A percentile compares a stretch with the other conserved stretches of the same genome.
phyloP scores from a whole-genome alignment of 2,329 filamentous ascomycete species.

The Sclerotinia minor region DNA sequence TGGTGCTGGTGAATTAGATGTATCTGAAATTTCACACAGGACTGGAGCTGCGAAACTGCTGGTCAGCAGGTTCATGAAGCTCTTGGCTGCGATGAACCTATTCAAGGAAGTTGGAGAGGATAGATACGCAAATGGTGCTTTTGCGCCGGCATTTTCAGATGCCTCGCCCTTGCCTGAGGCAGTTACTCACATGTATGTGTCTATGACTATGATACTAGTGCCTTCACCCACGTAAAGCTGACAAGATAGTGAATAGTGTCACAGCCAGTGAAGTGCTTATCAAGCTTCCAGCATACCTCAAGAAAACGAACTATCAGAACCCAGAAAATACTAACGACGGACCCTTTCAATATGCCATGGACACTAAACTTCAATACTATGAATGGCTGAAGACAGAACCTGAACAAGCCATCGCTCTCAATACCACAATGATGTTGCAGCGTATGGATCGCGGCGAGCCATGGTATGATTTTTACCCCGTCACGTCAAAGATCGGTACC shows the following conservation, averaged over 20 bases:
- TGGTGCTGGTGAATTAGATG: background rate
- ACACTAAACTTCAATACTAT: slow-evolving; percentile 17
- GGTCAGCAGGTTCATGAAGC: slow-evolving; percentile 18
- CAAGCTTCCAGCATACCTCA: slow-evolving; percentile 24
- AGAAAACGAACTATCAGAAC: slow-evolving; percentile 21
- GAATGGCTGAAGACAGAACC: slow-evolving; percentile 23
- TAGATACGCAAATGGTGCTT: slow-evolving; percentile 10
- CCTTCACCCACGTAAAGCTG: background rate
- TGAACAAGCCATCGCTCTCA: slow-evolving; percentile 16
- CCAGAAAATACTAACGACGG: slow-evolving; percentile 17
- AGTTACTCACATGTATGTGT: slow-evolving; percentile 19
- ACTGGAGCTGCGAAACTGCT: slow-evolving; percentile 11
- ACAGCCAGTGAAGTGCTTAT: slow-evolving; percentile 6
- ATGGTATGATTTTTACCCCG: slow-evolving; percentile 21
- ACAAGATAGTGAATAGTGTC: background rate
- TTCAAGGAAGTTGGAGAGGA: slow-evolving; percentile 15
- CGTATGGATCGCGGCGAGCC: slow-evolving; percentile 20
- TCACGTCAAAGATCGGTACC: background rate
- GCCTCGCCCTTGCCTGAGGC: slow-evolving; percentile 8
- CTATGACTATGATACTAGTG: background rate
- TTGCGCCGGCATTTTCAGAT: slow-evolving; percentile 4
- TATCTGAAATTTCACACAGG: slow-evolving; percentile 7
- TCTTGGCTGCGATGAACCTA: slow-evolving; percentile 12
- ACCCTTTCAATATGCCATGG: slow-evolving; percentile 23
- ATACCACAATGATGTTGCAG: slow-evolving; percentile 21